Evolutionary conservation across 208 protist genomes (phyloP).

Genomic region (Crithidia fasciculata): DNA sequence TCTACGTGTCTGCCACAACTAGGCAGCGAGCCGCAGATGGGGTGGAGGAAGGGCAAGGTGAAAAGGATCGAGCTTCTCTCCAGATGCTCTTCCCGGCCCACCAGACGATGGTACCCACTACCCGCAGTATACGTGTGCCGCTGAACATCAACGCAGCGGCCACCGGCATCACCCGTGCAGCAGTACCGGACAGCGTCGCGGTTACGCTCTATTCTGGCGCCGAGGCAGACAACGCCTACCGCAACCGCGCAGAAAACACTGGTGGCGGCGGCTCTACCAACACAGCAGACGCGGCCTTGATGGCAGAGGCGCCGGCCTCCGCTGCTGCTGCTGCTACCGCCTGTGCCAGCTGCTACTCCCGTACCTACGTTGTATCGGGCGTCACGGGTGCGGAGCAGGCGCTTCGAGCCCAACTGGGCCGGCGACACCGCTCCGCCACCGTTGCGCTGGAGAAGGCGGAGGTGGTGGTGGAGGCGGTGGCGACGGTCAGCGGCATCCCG

Average conservation of each 20-base stretch:
- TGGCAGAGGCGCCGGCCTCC: not conserved
- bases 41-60: no score
- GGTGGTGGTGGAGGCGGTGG: constrained; percentile 61
- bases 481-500: constrained; percentile 70
- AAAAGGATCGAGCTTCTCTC: not conserved
- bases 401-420: not conserved
- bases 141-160: not conserved
- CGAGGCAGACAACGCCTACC: constrained; percentile 19
- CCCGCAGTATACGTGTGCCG: constrained; percentile 14
- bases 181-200: not conserved
- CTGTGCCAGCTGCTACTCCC: constrained; percentile 26
- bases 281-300: not conserved
- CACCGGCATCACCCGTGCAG: not conserved
- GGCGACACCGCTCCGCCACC: constrained; percentile 9
- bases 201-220: constrained; percentile 22
- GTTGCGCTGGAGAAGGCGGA: constrained; percentile 32
- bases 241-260: not conserved
- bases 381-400: not conserved
- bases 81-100: constrained; percentile 18
- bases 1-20: constrained; percentile 38
- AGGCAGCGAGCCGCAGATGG: no score
- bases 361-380: constrained; percentile 9
- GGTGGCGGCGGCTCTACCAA: not conserved
- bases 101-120: constrained; percentile 12
- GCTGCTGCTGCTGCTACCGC: not conserved